Base-by-base conservation (phyloP, 768 basidiomycete genomes). In the Pulveroboletus frians region DNA sequence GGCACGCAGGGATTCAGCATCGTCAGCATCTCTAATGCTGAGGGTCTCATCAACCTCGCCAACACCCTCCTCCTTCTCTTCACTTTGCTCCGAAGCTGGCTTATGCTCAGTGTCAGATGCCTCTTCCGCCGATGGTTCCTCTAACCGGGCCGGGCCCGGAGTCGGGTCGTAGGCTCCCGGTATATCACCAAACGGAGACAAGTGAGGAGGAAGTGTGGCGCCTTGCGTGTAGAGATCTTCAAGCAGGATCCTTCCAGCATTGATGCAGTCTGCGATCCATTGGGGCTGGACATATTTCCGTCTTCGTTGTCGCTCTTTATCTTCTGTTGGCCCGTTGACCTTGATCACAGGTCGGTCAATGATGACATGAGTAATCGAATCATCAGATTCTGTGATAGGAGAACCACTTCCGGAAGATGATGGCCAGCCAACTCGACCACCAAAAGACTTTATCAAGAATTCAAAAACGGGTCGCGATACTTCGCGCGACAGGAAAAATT, bases 231-330 rank as follows among this genome's bases (percentile, higher is more conserved):
- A 98, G 23, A 78, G 76, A 52, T 88, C 93, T 59, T 93, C 89
- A 1, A 91, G 77, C 26, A 97, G 76, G 50, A 95, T 77, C 65
- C 79, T 88, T 9, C 85, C 84, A 8, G 82, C 78, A 65, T 99
- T 99, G 64, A 96, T 83, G 66, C 89, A 96, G 66, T 99, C 96
- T 31, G 92, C 90, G 29, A 96, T 79, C 96, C 96, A 98, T 68
- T 98, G 95, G 10, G 96, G 96, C 68, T 98, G 96, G 15, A 98
- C 78, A 66, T 88, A 91, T 63, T 89, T 92, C 60, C 92, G 78
- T 65, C 80, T 80, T 38, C 76, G 69, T 32, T 82, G 75, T 37
- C 77, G 73, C 57, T 84, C 80, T 57, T 78, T 76, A 55, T 85
- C 80, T 45, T 79, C 80, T 14, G 72, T 55, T 1, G 77, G 75